Percentiles rank a stretch among this genome's conserved stretches.
These are phyloP conservation scores for Fusarium sacchari DNA, from an alignment of 2,329 filamentous ascomycete genomes.

Conservation along the genomic window DNA sequence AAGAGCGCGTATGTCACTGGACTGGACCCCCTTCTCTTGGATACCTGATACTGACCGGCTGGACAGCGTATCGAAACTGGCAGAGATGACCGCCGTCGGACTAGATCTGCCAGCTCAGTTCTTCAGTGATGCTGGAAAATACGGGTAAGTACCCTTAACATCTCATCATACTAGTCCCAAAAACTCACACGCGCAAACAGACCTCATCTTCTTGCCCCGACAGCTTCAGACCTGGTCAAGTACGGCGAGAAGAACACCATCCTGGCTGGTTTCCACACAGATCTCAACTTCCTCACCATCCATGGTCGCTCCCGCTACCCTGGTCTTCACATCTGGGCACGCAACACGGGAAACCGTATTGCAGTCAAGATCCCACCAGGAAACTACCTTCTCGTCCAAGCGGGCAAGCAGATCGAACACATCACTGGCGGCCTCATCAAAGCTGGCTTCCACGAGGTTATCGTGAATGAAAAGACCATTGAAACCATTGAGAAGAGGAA, in stretches of 20 bases:
- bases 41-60: neutral
- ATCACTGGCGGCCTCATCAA: constrained; percentile 69
- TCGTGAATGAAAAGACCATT: constrained; percentile 64
- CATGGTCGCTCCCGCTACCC: constrained; percentile 71
- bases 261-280: constrained; percentile 71
- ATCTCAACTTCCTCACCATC: constrained; percentile 73
- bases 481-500: constrained; percentile 57
- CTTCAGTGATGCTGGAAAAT: constrained; percentile 65
- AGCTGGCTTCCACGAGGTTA: constrained; percentile 70
- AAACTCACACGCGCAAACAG: constrained; percentile 44
- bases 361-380: constrained; percentile 67
- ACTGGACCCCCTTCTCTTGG: neutral
- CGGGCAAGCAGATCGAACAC: constrained; percentile 71
- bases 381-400: constrained; percentile 69
- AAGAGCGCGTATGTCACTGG: constrained; percentile 62
- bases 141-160: constrained; percentile 55
- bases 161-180: neutral
- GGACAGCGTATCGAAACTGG: constrained; percentile 60
- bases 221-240: constrained; percentile 65
- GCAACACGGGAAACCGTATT: constrained; percentile 69
- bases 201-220: constrained; percentile 70
- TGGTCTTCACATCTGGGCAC: constrained; percentile 70
- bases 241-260: constrained; percentile 67
- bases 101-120: constrained; percentile 62
- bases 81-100: constrained; percentile 68